phyloP scores from a whole-genome alignment of 2,329 filamentous ascomycete genomes.

The Exophiala bonariae region DNA sequence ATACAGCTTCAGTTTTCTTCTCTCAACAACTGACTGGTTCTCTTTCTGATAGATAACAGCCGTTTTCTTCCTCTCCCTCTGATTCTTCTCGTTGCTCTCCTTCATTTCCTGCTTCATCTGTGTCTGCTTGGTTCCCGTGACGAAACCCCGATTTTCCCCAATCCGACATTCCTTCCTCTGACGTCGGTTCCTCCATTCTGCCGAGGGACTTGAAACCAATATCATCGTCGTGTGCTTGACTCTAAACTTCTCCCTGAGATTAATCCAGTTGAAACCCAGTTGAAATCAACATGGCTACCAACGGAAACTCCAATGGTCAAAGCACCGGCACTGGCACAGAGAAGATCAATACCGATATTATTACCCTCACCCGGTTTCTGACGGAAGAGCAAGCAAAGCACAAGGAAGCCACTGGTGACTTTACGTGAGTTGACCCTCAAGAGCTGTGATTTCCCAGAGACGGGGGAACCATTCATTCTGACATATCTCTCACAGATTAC shows the following conservation, averaged over 20 bases:
- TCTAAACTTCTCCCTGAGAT: not conserved
- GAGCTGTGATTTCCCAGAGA: too few species aligned
- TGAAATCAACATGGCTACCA: conserved; percentile 22
- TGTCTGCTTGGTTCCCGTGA: too few species aligned
- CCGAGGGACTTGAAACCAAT: too few species aligned
- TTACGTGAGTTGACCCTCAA: conserved; percentile 74
- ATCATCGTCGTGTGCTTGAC: too few species aligned
- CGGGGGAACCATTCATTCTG: conserved; percentile 2
- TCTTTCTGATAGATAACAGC: not conserved
- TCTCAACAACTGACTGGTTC: conserved; percentile 4
- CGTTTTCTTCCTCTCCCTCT: not conserved
- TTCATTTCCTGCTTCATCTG: not conserved
- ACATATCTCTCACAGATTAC: conserved; percentile 59
- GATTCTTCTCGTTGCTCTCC: not conserved
- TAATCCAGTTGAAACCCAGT: too few species aligned
- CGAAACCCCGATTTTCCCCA: too few species aligned
- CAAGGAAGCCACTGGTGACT: conserved; percentile 94
- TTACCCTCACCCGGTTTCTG: conserved; percentile 92
- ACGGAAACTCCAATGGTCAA: conserved; percentile 37
- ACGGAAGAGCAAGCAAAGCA: conserved; percentile 95
- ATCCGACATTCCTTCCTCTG: too few species aligned
- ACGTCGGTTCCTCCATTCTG: too few species aligned
- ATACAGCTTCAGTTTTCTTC: conserved; percentile 4
- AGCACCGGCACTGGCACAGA: conserved; percentile 62
- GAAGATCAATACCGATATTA: conserved; percentile 91